Conservation (phyloP, 2,329 filamentous ascomycete species). For the Metarhizium guizhouense region DNA sequence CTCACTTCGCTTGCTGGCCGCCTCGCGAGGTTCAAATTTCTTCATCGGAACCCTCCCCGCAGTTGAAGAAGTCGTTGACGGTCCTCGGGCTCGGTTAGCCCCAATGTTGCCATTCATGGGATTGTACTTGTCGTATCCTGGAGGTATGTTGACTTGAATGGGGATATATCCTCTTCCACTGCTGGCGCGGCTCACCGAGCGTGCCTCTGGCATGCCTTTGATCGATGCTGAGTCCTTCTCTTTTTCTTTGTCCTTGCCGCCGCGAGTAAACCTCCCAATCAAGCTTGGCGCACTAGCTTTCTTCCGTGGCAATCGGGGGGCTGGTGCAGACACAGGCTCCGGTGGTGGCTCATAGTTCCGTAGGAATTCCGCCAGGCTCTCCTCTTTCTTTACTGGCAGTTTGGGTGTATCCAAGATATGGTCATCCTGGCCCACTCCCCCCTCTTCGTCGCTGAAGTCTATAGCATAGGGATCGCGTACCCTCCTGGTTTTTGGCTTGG, state of each 20-base stretch:
- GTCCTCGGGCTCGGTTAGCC: conserved; percentile 11
- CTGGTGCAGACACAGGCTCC: conserved; percentile 29
- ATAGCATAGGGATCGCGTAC: conserved; percentile 91
- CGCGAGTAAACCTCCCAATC: conserved; percentile 47
- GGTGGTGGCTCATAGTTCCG: conserved; percentile 59
- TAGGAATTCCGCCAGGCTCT: conserved; percentile 67
- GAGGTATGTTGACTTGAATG: conserved; percentile 41
- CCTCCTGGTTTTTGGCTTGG: conserved; percentile 65
- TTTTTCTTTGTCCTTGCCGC: conserved; percentile 11
- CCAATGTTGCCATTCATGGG: conserved; percentile 13
- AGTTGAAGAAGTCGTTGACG: conserved; percentile 17
- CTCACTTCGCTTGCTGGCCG: conserved; percentile 36
- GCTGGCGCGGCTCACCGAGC: conserved; percentile 29
- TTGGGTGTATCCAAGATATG: conserved; percentile 30
- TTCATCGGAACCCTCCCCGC: conserved; percentile 42
- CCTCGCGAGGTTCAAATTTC: conserved; percentile 48
- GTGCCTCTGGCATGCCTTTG: conserved; percentile 11
- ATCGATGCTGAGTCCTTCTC: conserved; percentile 19
- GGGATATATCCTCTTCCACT: conserved; percentile 37
- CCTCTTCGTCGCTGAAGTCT: conserved; percentile 58
- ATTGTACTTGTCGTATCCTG: conserved; percentile 34
- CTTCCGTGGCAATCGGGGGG: conserved; percentile 42
- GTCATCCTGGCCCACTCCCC: conserved; percentile 48
- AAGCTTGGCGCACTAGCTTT: conserved; percentile 55
- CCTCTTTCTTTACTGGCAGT: conserved; percentile 40